Percentiles rank a stretch among this genome's conserved stretches.
These are phyloP conservation scores for Apiospora aurea DNA, from an alignment of 2,329 filamentous ascomycete genomes.

Conservation along the genomic window DNA sequence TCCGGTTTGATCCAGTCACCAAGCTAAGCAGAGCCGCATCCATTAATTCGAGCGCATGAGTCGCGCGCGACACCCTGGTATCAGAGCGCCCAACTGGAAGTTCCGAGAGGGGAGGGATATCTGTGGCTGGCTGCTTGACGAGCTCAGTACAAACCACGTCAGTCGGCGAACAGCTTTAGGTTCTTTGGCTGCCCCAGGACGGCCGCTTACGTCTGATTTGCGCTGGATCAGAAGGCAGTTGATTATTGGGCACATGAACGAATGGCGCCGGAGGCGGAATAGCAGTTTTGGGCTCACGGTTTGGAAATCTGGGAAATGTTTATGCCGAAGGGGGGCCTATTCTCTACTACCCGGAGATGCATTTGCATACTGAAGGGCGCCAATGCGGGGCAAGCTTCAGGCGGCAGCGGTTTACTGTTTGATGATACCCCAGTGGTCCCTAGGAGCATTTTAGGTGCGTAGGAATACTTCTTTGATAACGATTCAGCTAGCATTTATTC, in stretches of 20 bases:
- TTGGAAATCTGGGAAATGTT: neutral
- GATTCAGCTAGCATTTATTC: conserved; percentile 25
- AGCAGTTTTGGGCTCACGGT: neutral
- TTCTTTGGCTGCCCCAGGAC: neutral
- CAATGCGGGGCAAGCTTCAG: neutral
- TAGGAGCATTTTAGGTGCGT: conserved; percentile 21
- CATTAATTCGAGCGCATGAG: neutral
- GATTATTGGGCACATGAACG: neutral
- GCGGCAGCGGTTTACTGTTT: conserved; percentile 24
- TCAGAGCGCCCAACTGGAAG: no score
- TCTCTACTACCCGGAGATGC: neutral
- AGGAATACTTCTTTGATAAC: conserved; percentile 8
- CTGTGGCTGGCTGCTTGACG: neutral
- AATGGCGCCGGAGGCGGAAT: no score
- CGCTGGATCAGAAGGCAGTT: neutral
- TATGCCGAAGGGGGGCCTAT: neutral
- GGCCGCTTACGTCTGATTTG: neutral
- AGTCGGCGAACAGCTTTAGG: neutral
- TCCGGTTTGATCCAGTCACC: neutral
- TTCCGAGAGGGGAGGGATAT: neutral
- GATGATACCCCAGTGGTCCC: conserved; percentile 28
- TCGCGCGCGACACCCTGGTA: neutral
- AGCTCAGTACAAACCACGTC: neutral
- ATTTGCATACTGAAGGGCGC: conserved; percentile 4
- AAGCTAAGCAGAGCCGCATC: neutral